Base-by-base conservation (phyloP, 106 monocot genomes). In the Gastrodia elata region DNA sequence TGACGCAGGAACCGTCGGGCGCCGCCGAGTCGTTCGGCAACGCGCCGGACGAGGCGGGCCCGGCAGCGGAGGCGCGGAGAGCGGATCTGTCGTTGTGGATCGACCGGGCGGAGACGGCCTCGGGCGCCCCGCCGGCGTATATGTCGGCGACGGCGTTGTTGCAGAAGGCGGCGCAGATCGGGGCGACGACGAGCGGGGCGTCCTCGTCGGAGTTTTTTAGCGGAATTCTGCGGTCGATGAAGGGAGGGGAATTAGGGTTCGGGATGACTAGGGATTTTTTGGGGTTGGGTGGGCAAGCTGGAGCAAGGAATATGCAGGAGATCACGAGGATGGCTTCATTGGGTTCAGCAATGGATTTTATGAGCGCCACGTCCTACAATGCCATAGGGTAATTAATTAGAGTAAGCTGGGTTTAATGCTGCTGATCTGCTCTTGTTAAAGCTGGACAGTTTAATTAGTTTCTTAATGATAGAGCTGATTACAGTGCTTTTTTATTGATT, bases 91-190 rank as follows among this genome's bases (percentile, higher is more conserved):
- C 38, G 7, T 73, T 26, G 26, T 59, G 6, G 44, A 22, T 8
- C 25, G 38, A 32, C 16, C 75, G 26, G 40, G 43, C 2, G 38
- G 22, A 48, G 73, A 55, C 57, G 71, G 55, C 24, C 49, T 28
- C 6, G 46, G 11, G 73, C 35, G 73, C 39, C 56, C 15, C 71
- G 26, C 20, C 77, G 27, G 78, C 75, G 2, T 52, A 65, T 76
- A 79, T 82, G 76, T 81, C 87, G 26, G 87, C 87, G 11, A 87
- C 83, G 1, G 84, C 81, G 18, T 65, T 87, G 64, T 76, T 87
- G 0, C 87, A 87, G 73, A 81, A 84, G 79, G 87, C 84, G 13
- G 87, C 84, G 6, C 76, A 77, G 68, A 73, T 84, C 70, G 87
- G 87, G 4, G 81, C 83, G 2, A 65, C 27, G 18, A 20, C 22